Evolutionary conservation across 345 rosid species (phyloP), one percentile per base, ranked within the genome.

Genomic region (Murraya paniculata): DNA sequence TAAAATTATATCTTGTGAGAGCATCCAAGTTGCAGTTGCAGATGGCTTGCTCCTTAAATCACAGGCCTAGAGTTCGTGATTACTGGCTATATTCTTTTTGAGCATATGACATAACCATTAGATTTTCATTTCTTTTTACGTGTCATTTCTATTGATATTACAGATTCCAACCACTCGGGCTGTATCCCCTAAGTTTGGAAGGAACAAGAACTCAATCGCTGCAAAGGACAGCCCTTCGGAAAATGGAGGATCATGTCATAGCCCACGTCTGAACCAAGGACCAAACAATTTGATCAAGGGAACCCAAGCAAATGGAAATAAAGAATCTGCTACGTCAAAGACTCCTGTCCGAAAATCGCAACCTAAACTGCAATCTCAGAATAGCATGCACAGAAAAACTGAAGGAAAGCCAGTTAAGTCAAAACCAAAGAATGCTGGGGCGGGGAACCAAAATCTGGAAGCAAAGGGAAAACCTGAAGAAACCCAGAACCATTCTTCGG

Each of bases 111-210:
- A 9, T 36, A 28, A 72, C 33, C 39, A 30, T 36, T 41, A 71
- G 10, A 41, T 38, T 41, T 36, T 27, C 64, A 31, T 80, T 67
- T 69, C 7, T 59, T 7, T 45, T 33, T 48, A 41, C 0, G 50
- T 45, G 50, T 13, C 50, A 45, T 13, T 45, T 21, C 16, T 21
- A 35, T 10, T 35, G 66, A 64, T 82, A 64, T 75, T 71, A 28
- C 57, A 95, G 99, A 91, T 92, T 86, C 98, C 99, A 61, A 91
- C 92, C 39, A 95, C 99, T 9, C 93, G 99, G 57, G 84, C 98
- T 41, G 88, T 13, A 82, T 92, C 99, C 60, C 99, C 99, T 33
- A 95, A 95, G 88, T 93, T 95, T 9, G 99, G 99, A 82, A 92
- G 98, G 85, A 68, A 87, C 82, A 95, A 93, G 90, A 88, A 75